A percentile compares a stretch with the other conserved stretches of the same genome.
Conservation (phyloP, 306 rosid species). For the Fagus crenata region DNA sequence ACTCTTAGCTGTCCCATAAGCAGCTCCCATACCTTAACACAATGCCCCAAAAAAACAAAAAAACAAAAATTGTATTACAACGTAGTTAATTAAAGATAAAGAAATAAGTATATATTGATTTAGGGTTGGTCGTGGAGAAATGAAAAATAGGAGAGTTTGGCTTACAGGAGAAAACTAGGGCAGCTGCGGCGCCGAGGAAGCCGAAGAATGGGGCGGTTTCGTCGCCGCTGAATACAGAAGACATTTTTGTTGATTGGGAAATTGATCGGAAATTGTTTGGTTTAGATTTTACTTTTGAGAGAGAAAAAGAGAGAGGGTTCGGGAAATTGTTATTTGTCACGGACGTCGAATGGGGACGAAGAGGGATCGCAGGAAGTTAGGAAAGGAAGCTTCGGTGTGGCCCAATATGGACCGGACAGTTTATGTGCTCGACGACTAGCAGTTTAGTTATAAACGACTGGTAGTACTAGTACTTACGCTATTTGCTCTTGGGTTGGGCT, state of each 20-base stretch:
- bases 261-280: conserved; percentile 12
- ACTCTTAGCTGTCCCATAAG: conserved; percentile 73
- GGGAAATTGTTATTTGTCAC: too few species aligned
- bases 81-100: neutral
- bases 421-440: neutral
- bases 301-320: neutral
- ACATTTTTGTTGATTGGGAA: conserved; percentile 30
- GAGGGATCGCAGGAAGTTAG: too few species aligned
- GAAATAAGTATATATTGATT: too few species aligned
- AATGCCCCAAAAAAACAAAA: neutral
- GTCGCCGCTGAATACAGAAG: conserved; percentile 60
- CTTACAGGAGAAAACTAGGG: conserved; percentile 60
- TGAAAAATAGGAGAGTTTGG: too few species aligned
- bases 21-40: conserved; percentile 61
- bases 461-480: too few species aligned
- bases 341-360: too few species aligned
- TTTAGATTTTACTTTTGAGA: too few species aligned
- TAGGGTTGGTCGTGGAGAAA: too few species aligned
- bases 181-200: conserved; percentile 69
- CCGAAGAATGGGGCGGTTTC: conserved; percentile 78
- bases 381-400: conserved; percentile 26
- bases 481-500: too few species aligned
- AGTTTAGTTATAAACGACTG: neutral
- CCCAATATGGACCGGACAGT: conserved; percentile 6
- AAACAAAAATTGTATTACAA: neutral